Conservation (phyloP, 345 rosid genomes). For the Linum tenue region DNA sequence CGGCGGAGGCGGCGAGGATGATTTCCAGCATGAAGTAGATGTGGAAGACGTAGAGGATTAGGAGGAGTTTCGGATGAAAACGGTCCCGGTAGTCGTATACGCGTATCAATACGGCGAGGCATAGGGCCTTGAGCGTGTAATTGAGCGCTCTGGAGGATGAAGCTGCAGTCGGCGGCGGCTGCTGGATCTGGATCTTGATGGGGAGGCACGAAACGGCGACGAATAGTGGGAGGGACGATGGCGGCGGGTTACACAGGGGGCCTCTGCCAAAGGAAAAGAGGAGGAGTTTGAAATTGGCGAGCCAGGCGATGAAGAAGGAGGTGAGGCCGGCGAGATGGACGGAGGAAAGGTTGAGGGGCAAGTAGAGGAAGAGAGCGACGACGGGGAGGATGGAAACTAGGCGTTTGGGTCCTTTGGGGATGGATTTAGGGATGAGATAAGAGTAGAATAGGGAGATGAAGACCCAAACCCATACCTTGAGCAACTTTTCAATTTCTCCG, state of each 20-base stretch:
- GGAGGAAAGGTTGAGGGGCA: slow-evolving; percentile 31
- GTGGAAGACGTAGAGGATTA: not conserved
- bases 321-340: slow-evolving; percentile 28
- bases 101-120: not conserved
- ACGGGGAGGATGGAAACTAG: slow-evolving; percentile 28
- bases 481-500: slow-evolving; percentile 26
- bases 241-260: slow-evolving; percentile 19
- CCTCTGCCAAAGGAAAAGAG: slow-evolving; percentile 43
- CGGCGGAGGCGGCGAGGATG: not conserved
- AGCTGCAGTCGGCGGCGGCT: not conserved
- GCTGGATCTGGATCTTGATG: not conserved
- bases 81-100: not conserved
- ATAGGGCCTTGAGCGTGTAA: not conserved
- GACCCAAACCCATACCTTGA: slow-evolving; percentile 28
- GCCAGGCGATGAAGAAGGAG: slow-evolving; percentile 41
- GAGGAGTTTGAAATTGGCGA: slow-evolving; percentile 49
- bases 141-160: not conserved
- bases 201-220: not conserved
- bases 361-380: slow-evolving; percentile 24
- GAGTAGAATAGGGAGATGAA: slow-evolving; percentile 25
- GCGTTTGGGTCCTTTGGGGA: slow-evolving; percentile 32
- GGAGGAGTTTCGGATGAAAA: not conserved
- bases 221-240: not conserved
- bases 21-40: not conserved
- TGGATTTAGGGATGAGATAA: slow-evolving; percentile 14